Evolutionary conservation across 139 green algal species (phyloP), one percentile per base, ranked within the genome.

Genomic region (Volvox reticuliferus): DNA sequence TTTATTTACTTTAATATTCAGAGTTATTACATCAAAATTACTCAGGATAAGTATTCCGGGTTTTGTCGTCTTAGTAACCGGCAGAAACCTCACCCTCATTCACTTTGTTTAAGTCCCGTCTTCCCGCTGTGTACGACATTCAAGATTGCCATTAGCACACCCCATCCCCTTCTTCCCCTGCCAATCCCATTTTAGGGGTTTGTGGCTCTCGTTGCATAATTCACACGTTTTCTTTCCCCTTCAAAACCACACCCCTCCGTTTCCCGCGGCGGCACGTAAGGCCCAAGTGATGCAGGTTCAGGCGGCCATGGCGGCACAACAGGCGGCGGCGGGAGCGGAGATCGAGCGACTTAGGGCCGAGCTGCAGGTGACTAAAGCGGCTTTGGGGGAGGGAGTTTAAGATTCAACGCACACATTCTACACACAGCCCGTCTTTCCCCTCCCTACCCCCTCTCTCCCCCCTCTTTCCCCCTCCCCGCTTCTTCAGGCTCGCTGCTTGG

Each of bases 221-320:
- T 24, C 2, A 30, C 21, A 30, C 65, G 12, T 16, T 28, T 73
- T 73, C 6, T 16, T 73, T 30, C 65, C 21, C 65, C 21, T 12
- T 30, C 24, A 14, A 26, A 82, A 35, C 78, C 79, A 44, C 36
- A 20, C 50, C 79, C 0, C 3, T 30, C 55, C 50, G 19, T 30
- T 28, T 28, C 21, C 65, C 65, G 6, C 65, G 65, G 21, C 65
- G 21, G 65, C 2, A 24, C 16, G 65, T 16, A 62, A 91, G 87
- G 78, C 78, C 63, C 87, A 91, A 78, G 78, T 91, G 77, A 80
- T 87, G 87, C 87, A 91, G 77, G 75, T 93, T 63, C 91, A 93
- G 63, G 33, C 62, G 28, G 86, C 86, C 69, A 75, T 92, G 75
- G 82, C 87, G 67, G 91, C 90, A 5, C 77, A 80, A 44, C 50